Evolutionary conservation across 2,329 filamentous ascomycete genomes (phyloP).

Genomic region (Cephalotrichum gorgonifer): DNA sequence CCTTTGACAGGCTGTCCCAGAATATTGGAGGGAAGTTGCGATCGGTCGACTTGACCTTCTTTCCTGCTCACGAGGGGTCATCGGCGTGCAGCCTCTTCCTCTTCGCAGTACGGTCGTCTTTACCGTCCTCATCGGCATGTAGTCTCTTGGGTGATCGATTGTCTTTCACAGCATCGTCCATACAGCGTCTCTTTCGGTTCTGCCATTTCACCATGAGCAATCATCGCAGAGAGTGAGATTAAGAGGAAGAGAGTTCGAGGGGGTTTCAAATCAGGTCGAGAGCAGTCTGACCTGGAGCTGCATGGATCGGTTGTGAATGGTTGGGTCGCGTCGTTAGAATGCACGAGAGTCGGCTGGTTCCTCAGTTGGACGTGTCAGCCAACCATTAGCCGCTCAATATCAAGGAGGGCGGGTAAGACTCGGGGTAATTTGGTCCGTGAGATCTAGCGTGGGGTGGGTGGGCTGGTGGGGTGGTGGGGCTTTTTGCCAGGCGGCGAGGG

Average conservation of each 20-base stretch:
- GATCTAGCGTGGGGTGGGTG: background rate
- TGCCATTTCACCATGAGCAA: background rate
- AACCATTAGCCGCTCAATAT: background rate
- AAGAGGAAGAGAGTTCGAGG: background rate
- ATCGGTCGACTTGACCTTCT: background rate
- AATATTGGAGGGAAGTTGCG: background rate
- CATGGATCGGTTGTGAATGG: background rate
- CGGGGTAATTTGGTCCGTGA: background rate
- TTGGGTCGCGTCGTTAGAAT: background rate
- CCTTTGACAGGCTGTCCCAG: constrained; percentile 1
- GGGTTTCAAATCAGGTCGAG: background rate
- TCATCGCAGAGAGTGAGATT: background rate
- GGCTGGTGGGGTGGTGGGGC: background rate
- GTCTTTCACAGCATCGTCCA: background rate
- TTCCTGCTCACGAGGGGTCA: background rate
- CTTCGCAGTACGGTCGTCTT: background rate
- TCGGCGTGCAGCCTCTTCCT: background rate
- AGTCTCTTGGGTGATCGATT: background rate
- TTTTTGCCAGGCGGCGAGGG: background rate
- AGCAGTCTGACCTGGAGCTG: background rate
- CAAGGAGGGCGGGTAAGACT: background rate
- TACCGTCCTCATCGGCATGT: background rate
- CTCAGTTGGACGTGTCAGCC: background rate
- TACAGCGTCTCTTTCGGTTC: background rate
- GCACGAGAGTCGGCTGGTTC: background rate